Evolutionary conservation across 371 early-diverging fungal genomes (phyloP).

Genomic region (Amoeboaphelidium occidentale): DNA sequence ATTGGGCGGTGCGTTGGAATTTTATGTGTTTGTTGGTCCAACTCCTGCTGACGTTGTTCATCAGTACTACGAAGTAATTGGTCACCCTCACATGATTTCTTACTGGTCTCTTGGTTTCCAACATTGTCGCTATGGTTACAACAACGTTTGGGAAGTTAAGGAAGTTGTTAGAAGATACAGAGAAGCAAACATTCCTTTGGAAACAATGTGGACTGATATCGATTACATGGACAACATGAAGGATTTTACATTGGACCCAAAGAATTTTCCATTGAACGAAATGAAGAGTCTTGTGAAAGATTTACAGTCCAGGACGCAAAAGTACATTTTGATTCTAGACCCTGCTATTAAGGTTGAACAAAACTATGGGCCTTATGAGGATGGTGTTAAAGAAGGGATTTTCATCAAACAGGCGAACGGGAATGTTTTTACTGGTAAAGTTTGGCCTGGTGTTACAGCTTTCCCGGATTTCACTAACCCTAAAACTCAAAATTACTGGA

Average conservation of each 20-base stretch:
- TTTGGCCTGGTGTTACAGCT: conserved; percentile 39
- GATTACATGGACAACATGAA: conserved; percentile 23
- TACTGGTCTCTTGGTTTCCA: conserved; percentile 37
- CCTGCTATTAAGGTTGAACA: conserved; percentile 8
- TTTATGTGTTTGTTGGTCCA: conserved; percentile 32
- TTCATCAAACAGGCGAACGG: conserved; percentile 16
- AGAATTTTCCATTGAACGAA: conserved; percentile 17
- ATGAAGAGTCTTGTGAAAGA: conserved; percentile 6
- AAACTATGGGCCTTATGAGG: conserved; percentile 5
- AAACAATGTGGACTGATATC: conserved; percentile 45
- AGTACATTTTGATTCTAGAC: conserved; percentile 11
- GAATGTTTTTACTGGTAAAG: conserved; percentile 19
- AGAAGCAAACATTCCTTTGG: conserved; percentile 31
- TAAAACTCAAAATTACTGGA: conserved; percentile 20
- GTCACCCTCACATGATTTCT: conserved; percentile 29
- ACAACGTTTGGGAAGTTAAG: conserved; percentile 24
- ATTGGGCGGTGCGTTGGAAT: conserved; percentile 6
- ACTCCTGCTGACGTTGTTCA: conserved; percentile 26
- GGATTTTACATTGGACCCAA: conserved; percentile 23
- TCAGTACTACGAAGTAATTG: conserved; percentile 38
- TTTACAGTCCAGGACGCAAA: conserved; percentile 16
- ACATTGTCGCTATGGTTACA: conserved; percentile 47
- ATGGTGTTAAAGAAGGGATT: conserved; percentile 7
- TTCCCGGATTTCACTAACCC: conserved; percentile 38
- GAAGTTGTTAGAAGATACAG: conserved; percentile 21